phyloP scores from a whole-genome alignment of 805 yeast species.

The Candida nonsorbophila region DNA sequence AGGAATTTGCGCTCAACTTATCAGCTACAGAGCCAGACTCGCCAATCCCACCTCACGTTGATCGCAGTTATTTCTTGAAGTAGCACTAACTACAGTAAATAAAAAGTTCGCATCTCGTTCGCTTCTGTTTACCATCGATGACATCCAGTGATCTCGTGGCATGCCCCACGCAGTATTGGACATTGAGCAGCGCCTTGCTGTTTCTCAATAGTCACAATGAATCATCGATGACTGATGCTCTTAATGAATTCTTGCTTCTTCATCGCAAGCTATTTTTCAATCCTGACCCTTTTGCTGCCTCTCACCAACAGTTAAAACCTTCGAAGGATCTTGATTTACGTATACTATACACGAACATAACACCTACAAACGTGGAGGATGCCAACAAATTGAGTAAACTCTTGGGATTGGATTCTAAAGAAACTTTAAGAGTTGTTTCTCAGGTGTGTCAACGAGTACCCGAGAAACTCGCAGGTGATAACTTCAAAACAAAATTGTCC shows the following conservation, averaged over 20 bases:
- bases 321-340: constrained; percentile 34
- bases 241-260: constrained; percentile 34
- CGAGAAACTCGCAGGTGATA: constrained; percentile 19
- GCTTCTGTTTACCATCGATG: no score
- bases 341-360: constrained; percentile 28
- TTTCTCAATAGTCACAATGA: constrained; percentile 25
- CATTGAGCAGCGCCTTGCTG: constrained; percentile 33
- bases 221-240: constrained; percentile 25
- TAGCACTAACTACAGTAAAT: no score
- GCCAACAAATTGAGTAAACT: constrained; percentile 36
- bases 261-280: constrained; percentile 23
- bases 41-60: constrained; percentile 4
- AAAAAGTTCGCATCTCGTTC: no score
- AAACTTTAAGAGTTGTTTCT: constrained; percentile 44
- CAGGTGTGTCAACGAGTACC: constrained; percentile 36
- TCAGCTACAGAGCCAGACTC: constrained; percentile 1
- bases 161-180: constrained; percentile 36
- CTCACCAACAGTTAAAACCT: constrained; percentile 1
- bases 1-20: constrained; percentile 6
- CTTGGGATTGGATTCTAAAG: constrained; percentile 37
- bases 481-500: constrained; percentile 22
- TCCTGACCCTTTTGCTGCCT: constrained; percentile 24
- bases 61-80: no score
- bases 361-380: constrained; percentile 26
- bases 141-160: no score